Base-by-base conservation (phyloP, 1,284 basidiomycete genomes). In the Pisolithus thermaeus region DNA sequence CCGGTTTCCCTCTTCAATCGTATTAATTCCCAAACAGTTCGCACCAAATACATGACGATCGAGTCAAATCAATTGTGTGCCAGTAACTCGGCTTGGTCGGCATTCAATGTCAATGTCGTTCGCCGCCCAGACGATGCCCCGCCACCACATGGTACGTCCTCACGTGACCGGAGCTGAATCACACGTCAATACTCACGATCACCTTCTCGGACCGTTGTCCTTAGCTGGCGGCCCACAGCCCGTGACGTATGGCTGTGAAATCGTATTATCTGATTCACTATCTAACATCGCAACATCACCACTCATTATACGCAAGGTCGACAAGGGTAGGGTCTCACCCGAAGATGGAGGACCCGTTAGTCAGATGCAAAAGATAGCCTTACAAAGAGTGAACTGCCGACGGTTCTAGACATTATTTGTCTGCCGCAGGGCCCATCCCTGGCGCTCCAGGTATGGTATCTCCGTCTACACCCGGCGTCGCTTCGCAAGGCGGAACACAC, bases 1-100 rank as follows among this genome's bases (percentile, higher is more conserved):
- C 86, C 92, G n/a, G 90, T 98, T 47, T 92, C 92, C 51, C 79
- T 98, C 47, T 96, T 94, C 79, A 95, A 95, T 67, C 89, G 94
- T 62, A 92, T 98, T 76, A 95, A 97, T 71, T 92, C 90, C 12
- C 94, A 98, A 73, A 96, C 93, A 23, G 93, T 96, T 54, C 86
- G 94, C 59, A 97, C 94, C 49, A 97, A 97, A 73, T 97, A 95
- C 69, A 92, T 97, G 87, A 90, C 87, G 51, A 88, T 92, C 65
- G 90, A 94, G 61, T 82, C 87, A 65, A 83, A 80, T 58, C 82
- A 89, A 67, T 75, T 94, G 48, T 90, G 85, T 67, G 92, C 91
- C 22, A 92, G 90, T 69, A 91, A 90, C 67, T 75, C 87, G 53
- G 80, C 87, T 38, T 95, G 92, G 92, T 92, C 90, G 51, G 91